Conservation (phyloP, 345 rosid genomes). For the Eucalyptus fibrosa region DNA sequence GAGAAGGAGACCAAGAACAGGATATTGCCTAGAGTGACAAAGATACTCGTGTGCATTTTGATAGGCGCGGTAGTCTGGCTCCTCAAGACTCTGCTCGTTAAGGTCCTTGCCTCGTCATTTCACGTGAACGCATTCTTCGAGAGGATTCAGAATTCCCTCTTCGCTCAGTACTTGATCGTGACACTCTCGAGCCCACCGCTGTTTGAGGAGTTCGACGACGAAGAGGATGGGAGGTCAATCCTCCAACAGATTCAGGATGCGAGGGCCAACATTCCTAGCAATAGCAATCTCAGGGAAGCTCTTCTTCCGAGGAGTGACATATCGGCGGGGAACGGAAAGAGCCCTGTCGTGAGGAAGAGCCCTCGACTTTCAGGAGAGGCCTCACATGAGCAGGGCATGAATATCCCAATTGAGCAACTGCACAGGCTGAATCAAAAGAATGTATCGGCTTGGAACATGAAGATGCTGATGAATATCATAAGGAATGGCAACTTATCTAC, state of each 20-base stretch:
- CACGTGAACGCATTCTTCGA: conserved; percentile 23
- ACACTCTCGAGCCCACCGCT: conserved; percentile 18
- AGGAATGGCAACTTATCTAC: conserved; percentile 21
- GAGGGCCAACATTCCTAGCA: not conserved
- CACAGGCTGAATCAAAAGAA: conserved; percentile 27
- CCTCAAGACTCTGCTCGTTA: conserved; percentile 31
- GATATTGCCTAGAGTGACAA: conserved; percentile 23
- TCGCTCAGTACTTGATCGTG: conserved; percentile 31
- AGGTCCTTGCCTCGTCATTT: conserved; percentile 23
- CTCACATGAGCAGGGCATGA: not conserved
- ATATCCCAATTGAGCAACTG: conserved; percentile 15
- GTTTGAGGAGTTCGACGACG: not conserved
- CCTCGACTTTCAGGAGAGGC: not conserved
- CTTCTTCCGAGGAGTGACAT: conserved; percentile 1
- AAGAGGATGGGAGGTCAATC: not conserved
- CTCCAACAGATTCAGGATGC: not conserved
- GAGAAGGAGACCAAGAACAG: conserved; percentile 11
- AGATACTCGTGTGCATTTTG: conserved; percentile 19
- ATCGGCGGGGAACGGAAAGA: not conserved
- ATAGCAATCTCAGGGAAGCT: not conserved
- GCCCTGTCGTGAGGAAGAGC: not conserved
- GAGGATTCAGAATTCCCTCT: conserved; percentile 36
- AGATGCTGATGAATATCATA: conserved; percentile 21
- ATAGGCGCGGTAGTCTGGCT: conserved; percentile 33
- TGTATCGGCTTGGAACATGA: conserved; percentile 40